phyloP scores from a whole-genome alignment of 257 asterid species.

The Jacaranda copaia region DNA sequence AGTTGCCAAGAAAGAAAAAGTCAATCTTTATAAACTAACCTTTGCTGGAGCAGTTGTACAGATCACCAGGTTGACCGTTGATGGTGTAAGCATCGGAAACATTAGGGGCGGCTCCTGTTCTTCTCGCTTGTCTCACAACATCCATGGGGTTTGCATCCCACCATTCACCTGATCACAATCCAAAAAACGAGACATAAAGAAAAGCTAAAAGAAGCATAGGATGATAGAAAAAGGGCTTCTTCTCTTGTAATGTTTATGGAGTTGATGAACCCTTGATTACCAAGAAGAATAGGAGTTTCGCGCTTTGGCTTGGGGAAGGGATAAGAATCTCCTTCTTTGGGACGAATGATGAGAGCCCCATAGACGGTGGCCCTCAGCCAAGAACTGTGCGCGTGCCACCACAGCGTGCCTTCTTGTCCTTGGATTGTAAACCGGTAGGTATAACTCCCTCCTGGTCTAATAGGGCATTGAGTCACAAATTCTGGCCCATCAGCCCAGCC shows the following conservation, averaged over 20 bases:
- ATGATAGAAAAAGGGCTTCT: no score
- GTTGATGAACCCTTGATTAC: slow-evolving; percentile 38
- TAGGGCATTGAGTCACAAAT: slow-evolving; percentile 87
- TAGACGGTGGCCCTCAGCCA: slow-evolving; percentile 96
- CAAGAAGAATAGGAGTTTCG: slow-evolving; percentile 78
- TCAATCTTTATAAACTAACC: slow-evolving; percentile 41
- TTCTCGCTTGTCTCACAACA: slow-evolving; percentile 71
- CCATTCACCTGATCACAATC: slow-evolving; percentile 82
- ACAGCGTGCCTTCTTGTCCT: slow-evolving; percentile 94
- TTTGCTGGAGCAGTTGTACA: slow-evolving; percentile 77
- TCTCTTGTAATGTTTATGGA: no score
- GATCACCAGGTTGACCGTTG: slow-evolving; percentile 97
- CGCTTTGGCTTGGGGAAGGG: slow-evolving; percentile 82
- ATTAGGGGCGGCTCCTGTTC: slow-evolving; percentile 86
- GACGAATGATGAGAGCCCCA: slow-evolving; percentile 79
- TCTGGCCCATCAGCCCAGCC: slow-evolving; percentile 97
- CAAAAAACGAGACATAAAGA: neutral
- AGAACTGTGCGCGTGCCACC: slow-evolving; percentile 99
- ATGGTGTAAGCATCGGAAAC: slow-evolving; percentile 86
- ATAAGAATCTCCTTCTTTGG: slow-evolving; percentile 67
- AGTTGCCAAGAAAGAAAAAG: neutral
- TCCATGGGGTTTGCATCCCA: slow-evolving; percentile 92
- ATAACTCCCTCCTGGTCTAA: slow-evolving; percentile 80
- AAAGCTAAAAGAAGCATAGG: no score
- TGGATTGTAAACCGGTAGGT: slow-evolving; percentile 77